phyloP scores from a whole-genome alignment of 31 red algal species.

The Endocladia muricata region DNA sequence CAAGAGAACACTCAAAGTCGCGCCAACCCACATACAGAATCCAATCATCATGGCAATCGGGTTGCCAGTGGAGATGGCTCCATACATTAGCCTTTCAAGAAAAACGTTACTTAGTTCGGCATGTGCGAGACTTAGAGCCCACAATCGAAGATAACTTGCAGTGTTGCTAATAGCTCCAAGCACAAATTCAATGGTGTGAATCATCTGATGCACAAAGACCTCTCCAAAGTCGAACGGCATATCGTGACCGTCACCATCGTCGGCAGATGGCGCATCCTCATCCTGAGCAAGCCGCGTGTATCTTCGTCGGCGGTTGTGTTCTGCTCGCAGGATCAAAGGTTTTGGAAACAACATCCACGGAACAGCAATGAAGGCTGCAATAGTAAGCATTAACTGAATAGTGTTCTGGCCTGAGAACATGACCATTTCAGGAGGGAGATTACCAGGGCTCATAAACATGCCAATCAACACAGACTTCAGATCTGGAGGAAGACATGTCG shows the following conservation, averaged over 20 bases:
- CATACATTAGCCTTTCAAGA: conserved; percentile 89
- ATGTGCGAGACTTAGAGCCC: conserved; percentile 96
- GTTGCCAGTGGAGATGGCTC: conserved; percentile 57
- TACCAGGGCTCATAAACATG: conserved; percentile 92
- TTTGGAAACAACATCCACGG: conserved; percentile 96
- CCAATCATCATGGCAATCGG: conserved; percentile 76
- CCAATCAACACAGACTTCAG: conserved; percentile 86
- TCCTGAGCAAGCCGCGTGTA: conserved; percentile 23
- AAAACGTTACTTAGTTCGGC: conserved; percentile 95
- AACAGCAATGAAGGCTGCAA: conserved; percentile 72
- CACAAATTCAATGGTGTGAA: conserved; percentile 99
- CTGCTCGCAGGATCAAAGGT: conserved; percentile 77
- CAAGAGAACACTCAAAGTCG: conserved; percentile 90
- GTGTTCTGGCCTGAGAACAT: conserved; percentile 81
- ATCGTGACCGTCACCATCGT: conserved; percentile 19
- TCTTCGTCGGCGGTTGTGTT: conserved; percentile 33
- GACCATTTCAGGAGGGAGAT: conserved; percentile 54
- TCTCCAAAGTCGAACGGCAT: conserved; percentile 80
- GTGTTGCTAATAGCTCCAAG: conserved; percentile 95
- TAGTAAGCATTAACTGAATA: conserved; percentile 60
- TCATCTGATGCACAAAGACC: conserved; percentile 93
- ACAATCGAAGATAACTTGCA: conserved; percentile 94
- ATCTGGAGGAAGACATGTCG: conserved; percentile 74
- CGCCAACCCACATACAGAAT: conserved; percentile 85
- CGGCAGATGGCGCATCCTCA: conserved; percentile 13